Percentiles rank a stretch among this genome's conserved stretches.
Evolutionary conservation across 2,329 filamentous ascomycete genomes (phyloP).

Genomic region (Parastagonospora nodorum): DNA sequence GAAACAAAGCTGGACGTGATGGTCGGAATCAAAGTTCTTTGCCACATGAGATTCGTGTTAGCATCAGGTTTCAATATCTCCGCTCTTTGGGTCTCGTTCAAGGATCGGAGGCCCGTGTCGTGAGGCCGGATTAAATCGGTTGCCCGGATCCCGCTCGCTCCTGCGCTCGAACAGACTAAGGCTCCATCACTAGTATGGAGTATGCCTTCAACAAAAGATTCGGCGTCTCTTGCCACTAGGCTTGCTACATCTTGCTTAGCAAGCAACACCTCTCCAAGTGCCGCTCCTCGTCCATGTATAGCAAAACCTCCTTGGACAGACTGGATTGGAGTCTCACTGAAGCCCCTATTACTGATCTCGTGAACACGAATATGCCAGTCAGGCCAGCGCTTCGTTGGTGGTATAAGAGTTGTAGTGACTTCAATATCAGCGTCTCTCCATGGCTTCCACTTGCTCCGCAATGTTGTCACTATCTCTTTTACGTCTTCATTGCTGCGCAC

Average conservation of each 20-base stretch:
- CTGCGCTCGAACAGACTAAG: constrained; percentile 35
- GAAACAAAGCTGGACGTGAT: constrained; percentile 7
- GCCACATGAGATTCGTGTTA: constrained; percentile 44
- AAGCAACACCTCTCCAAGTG: constrained; percentile 25
- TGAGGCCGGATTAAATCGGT: neutral
- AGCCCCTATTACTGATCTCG: constrained; percentile 14
- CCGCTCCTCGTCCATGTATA: constrained; percentile 31
- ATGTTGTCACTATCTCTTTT: constrained; percentile 11
- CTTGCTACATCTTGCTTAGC: neutral
- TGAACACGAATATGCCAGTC: constrained; percentile 39
- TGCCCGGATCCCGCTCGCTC: constrained; percentile 30
- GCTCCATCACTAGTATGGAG: constrained; percentile 7
- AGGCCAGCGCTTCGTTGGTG: constrained; percentile 32
- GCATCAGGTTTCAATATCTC: constrained; percentile 40
- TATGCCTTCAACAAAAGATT: constrained; percentile 23
- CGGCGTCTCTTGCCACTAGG: neutral
- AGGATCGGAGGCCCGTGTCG: neutral
- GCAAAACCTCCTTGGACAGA: constrained; percentile 37
- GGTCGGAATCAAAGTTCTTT: constrained; percentile 39
- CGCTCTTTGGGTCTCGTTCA: neutral
- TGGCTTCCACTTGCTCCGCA: constrained; percentile 34
- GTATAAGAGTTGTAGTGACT: constrained; percentile 27
- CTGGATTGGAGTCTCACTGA: neutral
- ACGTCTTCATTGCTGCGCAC: neutral
- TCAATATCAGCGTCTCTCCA: constrained; percentile 35